Evolutionary conservation across 345 rosid species (phyloP).

Genomic region (Populus pruinosa): DNA sequence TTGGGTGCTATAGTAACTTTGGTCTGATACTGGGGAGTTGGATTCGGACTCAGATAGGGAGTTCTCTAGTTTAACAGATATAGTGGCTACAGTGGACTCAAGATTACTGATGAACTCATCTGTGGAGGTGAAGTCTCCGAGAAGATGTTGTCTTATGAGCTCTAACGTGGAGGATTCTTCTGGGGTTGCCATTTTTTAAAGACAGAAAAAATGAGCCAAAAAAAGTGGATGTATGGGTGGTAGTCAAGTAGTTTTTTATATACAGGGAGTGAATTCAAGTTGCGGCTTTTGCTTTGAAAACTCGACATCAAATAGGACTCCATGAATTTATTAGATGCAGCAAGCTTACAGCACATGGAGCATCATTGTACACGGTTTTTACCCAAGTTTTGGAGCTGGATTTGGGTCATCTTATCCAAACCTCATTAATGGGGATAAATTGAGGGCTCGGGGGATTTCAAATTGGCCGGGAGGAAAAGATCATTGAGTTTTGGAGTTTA

Average conservation of each 20-base stretch:
- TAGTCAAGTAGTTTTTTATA: neutral
- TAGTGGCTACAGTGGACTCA: slow-evolving; percentile 16
- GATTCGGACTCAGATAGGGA: slow-evolving; percentile 34
- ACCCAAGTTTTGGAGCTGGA: neutral
- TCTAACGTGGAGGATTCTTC: slow-evolving; percentile 43
- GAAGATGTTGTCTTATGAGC: slow-evolving; percentile 47
- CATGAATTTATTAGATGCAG: neutral
- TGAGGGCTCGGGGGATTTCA: neutral
- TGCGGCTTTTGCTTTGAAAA: neutral
- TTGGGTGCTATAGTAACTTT: slow-evolving; percentile 1
- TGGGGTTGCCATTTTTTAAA: slow-evolving; percentile 24
- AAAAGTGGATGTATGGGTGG: neutral
- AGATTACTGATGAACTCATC: slow-evolving; percentile 37
- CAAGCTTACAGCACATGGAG: neutral
- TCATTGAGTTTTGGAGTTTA: neutral
- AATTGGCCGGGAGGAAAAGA: neutral
- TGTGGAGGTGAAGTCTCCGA: slow-evolving; percentile 49
- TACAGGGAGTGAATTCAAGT: neutral
- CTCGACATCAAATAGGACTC: slow-evolving; percentile 1
- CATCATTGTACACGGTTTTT: neutral
- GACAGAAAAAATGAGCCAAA: neutral
- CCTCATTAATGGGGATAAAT: neutral
- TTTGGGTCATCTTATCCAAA: neutral
- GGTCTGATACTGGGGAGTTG: slow-evolving; percentile 33
- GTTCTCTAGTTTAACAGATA: slow-evolving; percentile 31